Conservation (phyloP, 225 moss, liverwort and hornwort species). For the Thuidium tamariscinum region DNA sequence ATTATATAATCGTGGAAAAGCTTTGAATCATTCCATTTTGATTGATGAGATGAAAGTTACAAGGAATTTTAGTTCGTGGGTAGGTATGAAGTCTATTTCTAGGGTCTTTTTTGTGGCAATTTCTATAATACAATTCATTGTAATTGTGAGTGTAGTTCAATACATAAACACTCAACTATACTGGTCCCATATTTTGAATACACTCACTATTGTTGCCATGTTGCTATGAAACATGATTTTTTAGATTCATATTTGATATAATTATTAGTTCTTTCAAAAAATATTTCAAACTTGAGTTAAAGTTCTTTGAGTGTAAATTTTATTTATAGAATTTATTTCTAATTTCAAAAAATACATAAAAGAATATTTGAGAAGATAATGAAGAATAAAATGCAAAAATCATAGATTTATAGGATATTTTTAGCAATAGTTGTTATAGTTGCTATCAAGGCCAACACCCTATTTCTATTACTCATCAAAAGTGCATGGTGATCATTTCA, state of each 20-base stretch:
- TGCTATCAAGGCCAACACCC: accelerated
- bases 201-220: neutral
- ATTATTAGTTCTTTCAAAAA: neutral
- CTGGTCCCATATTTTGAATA: no score
- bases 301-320: neutral
- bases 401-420: neutral
- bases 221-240: accelerated
- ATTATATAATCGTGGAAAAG: no score
- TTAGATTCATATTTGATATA: neutral
- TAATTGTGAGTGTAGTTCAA: neutral
- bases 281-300: neutral
- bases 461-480: neutral
- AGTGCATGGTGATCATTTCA: neutral
- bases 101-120: neutral
- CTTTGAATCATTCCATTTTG: no score
- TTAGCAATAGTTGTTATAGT: neutral
- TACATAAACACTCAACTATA: neutral
- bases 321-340: no score
- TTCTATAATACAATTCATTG: neutral
- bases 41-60: no score
- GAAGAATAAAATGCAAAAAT: neutral
- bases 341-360: no score
- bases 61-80: no score
- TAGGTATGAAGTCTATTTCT: no score
- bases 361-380: accelerated